A percentile compares a stretch with the other conserved stretches of the same genome.
phyloP scores from a whole-genome alignment of 2,329 filamentous ascomycete species.

The Lachnum nothofagi region DNA sequence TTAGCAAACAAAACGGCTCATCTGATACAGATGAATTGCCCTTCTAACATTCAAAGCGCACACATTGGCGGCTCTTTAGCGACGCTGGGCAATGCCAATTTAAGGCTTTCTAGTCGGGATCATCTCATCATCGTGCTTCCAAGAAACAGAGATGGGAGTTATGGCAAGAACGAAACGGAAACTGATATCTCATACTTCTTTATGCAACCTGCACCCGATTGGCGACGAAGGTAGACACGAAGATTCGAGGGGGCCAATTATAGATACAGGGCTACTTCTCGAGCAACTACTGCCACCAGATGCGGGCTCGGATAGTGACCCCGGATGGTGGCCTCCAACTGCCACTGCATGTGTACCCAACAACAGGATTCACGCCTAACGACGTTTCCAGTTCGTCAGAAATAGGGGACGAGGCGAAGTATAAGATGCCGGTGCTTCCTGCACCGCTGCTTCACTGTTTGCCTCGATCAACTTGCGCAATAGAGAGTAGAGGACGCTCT shows the following conservation, averaged over 20 bases:
- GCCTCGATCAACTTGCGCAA: background rate
- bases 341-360: constrained; percentile 8
- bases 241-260: too few relatives aligned
- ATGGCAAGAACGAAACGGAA: too few relatives aligned
- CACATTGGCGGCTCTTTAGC: constrained; percentile 3
- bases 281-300: too few relatives aligned
- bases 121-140: too few relatives aligned
- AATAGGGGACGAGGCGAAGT: constrained; percentile 8
- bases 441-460: constrained; percentile 3
- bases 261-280: too few relatives aligned
- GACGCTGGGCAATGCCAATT: background rate
- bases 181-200: too few relatives aligned
- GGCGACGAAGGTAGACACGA: too few relatives aligned
- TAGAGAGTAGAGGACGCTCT: background rate
- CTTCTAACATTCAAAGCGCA: background rate
- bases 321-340: background rate
- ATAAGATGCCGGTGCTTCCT: constrained; percentile 12
- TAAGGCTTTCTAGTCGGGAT: too few relatives aligned
- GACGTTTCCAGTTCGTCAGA: background rate
- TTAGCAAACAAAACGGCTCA: constrained; percentile 28
- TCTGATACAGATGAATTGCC: constrained; percentile 21
- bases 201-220: too few relatives aligned
- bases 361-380: background rate
- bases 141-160: too few relatives aligned
- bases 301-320: too few relatives aligned